Evolutionary conservation across 225 moss, liverwort and hornwort genomes (phyloP).

Genomic region (Physcomitrium patens): DNA sequence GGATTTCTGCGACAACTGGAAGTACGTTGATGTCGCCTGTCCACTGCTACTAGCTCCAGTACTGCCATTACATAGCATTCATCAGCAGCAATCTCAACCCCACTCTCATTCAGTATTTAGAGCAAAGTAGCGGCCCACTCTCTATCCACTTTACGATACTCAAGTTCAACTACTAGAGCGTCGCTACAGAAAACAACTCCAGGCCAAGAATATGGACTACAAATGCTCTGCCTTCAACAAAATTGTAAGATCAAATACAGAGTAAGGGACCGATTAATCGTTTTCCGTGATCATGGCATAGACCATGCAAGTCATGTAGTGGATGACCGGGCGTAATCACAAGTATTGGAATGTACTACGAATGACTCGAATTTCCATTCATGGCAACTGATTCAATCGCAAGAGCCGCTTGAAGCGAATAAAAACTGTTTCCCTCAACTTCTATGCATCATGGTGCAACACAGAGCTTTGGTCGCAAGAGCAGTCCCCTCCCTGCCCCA

Average conservation of each 20-base stretch:
- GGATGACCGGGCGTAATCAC: neutral
- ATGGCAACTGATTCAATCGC: constrained; percentile 18
- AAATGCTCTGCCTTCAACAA: neutral
- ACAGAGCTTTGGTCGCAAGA: neutral
- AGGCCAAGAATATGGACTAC: neutral
- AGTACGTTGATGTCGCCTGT: no score
- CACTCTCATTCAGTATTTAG: neutral
- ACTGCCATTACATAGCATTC: constrained; percentile 22
- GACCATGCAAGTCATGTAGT: neutral
- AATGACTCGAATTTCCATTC: neutral
- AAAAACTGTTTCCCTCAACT: constrained; percentile 8
- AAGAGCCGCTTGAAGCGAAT: neutral
- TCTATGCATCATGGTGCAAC: constrained; percentile 1
- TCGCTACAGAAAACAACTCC: neutral
- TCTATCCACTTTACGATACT: neutral
- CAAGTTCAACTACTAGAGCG: neutral
- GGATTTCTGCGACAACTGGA: no score
- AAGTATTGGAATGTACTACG: neutral
- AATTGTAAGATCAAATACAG: neutral
- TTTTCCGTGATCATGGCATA: constrained; percentile 2
- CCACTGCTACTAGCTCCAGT: no score
- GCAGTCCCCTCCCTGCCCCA: neutral
- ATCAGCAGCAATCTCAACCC: neutral
- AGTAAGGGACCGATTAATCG: neutral
- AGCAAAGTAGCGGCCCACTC: neutral